A percentile compares a stretch with the other conserved stretches of the same genome.
phyloP scores from a whole-genome alignment of 345 rosid genomes.

The Eutrema heterophyllum region DNA sequence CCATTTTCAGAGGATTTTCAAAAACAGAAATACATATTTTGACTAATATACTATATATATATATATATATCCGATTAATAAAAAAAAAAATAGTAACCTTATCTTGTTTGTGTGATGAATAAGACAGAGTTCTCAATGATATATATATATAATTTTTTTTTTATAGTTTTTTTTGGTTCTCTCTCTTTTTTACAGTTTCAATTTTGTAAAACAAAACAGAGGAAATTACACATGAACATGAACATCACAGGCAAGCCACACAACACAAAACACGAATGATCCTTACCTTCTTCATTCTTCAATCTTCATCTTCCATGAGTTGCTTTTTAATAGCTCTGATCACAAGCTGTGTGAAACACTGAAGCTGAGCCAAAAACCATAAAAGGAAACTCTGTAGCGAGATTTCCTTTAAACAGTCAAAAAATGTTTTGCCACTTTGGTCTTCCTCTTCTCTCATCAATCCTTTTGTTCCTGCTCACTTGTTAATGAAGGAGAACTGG shows the following conservation, averaged over 20 bases:
- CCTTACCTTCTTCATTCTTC: background rate
- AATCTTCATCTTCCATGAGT: conserved; percentile 8
- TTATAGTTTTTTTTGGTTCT: background rate
- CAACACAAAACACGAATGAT: background rate
- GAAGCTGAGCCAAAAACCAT: conserved; percentile 5
- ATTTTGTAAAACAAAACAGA: conserved; percentile 22
- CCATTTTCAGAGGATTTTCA: conserved; percentile 15
- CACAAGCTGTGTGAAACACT: conserved; percentile 4
- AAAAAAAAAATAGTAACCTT: conserved; percentile 9
- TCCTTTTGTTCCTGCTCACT: conserved; percentile 25
- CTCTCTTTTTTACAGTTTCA: conserved; percentile 14
- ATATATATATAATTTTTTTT: background rate
- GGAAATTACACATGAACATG: conserved; percentile 4
- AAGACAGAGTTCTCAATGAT: background rate
- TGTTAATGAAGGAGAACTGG: conserved; percentile 12
- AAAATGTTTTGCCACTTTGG: conserved; percentile 8
- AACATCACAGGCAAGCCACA: conserved; percentile 7
- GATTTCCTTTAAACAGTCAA: background rate
- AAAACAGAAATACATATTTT: no score
- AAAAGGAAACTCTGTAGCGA: background rate
- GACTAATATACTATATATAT: no score
- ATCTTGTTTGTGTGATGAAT: conserved; percentile 22
- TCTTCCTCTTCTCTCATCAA: background rate
- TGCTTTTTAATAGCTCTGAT: background rate
- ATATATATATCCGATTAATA: background rate